Conservation (phyloP, 139 green algal species). For the Coelastrella sp. region DNA sequence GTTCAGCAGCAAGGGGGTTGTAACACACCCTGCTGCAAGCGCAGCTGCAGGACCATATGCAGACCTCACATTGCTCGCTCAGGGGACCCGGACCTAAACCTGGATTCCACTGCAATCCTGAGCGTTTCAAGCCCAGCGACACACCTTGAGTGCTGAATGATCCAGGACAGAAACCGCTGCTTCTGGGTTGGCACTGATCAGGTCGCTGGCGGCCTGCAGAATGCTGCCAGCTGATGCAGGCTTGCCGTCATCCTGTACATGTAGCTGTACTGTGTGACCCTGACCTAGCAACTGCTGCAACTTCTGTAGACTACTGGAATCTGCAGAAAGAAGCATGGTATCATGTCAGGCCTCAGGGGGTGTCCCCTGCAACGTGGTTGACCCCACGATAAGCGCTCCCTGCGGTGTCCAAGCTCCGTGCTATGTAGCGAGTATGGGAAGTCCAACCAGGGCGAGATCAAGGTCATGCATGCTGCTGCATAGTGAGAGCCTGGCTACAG, state of each 20-base stretch:
- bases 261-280: constrained; percentile 2
- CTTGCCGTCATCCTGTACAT: neutral
- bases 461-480: too few species aligned
- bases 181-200: constrained; percentile 26
- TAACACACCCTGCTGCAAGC: too few species aligned
- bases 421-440: too few species aligned
- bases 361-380: neutral
- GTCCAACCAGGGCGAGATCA: too few species aligned
- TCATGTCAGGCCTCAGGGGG: neutral
- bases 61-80: too few species aligned
- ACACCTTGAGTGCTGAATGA: constrained; percentile 41
- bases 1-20: too few species aligned
- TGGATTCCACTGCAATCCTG: too few species aligned
- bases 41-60: too few species aligned
- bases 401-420: too few species aligned
- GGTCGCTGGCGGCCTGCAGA: constrained; percentile 22
- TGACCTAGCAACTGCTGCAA: neutral
- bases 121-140: neutral
- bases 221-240: constrained; percentile 24
- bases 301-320: constrained; percentile 4
- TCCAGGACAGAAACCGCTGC: constrained; percentile 23
- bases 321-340: neutral
- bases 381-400: too few species aligned
- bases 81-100: too few species aligned
- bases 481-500: too few species aligned